Conservation (phyloP, 2,329 filamentous ascomycete species). For the Hymenoscyphus infarciens region DNA sequence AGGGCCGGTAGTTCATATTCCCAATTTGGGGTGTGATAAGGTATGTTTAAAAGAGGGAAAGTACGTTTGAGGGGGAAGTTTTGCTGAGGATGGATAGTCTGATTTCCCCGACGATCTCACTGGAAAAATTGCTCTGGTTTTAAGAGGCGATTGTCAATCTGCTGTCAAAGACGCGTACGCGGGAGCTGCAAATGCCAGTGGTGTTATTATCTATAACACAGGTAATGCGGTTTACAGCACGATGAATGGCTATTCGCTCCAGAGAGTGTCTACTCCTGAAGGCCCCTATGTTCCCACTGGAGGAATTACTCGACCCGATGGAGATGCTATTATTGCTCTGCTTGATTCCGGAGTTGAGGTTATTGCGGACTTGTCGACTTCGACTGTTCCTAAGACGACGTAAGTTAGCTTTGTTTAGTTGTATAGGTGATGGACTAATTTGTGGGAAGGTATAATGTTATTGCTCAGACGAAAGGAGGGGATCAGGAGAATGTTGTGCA, state of each 20-base stretch:
- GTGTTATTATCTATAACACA: conserved; percentile 71
- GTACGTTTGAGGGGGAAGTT: neutral
- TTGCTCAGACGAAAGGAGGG: conserved; percentile 56
- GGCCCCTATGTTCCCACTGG: conserved; percentile 44
- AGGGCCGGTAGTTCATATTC: conserved; percentile 17
- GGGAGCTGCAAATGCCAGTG: conserved; percentile 63
- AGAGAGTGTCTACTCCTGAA: conserved; percentile 49
- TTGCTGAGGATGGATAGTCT: conserved; percentile 21
- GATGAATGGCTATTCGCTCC: conserved; percentile 22
- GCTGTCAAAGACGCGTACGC: conserved; percentile 65
- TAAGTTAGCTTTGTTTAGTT: no score
- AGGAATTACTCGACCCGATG: conserved; percentile 42
- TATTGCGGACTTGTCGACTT: conserved; percentile 15
- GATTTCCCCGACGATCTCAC: conserved; percentile 58
- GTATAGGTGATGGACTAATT: no score
- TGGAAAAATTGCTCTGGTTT: conserved; percentile 67
- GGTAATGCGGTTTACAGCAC: conserved; percentile 40
- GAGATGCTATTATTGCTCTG: conserved; percentile 18
- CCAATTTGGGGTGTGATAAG: conserved; percentile 22
- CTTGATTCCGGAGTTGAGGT: conserved; percentile 14
- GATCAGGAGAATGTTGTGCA: conserved; percentile 61
- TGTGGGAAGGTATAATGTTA: conserved; percentile 44
- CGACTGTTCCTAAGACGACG: conserved; percentile 4
- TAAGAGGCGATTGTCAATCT: conserved; percentile 66
- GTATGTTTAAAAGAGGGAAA: neutral